Conservation (phyloP, 2,329 filamentous ascomycete genomes). For the Ophiostoma triangulosporum region DNA sequence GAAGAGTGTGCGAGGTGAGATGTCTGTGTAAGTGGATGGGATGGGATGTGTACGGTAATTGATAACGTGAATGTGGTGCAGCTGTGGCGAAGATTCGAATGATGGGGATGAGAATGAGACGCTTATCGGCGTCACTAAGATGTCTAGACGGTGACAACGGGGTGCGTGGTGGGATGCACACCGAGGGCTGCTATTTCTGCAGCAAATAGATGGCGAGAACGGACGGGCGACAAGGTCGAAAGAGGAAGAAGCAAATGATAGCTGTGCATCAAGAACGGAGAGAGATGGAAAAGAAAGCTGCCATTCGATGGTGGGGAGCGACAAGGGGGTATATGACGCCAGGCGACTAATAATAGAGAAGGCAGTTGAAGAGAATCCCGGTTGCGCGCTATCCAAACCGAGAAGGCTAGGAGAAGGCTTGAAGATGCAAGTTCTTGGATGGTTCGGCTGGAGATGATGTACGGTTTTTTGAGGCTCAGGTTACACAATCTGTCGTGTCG, state of each 20-base stretch:
- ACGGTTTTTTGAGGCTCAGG: neutral
- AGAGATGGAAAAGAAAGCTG: conserved; percentile 6
- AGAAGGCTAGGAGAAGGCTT: neutral
- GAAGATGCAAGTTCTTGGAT: conserved; percentile 8
- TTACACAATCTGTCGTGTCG: neutral
- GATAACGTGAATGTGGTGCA: neutral
- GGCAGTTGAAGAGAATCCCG: neutral
- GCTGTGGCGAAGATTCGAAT: conserved; percentile 15
- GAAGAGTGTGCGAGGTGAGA: conserved; percentile 4
- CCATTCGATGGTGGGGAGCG: conserved; percentile 1
- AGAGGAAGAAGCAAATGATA: conserved; percentile 6
- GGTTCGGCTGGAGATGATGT: neutral
- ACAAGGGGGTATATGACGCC: conserved; percentile 1
- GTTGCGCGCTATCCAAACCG: neutral
- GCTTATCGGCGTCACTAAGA: conserved; percentile 43
- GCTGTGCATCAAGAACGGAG: conserved; percentile 6
- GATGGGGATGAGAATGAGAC: conserved; percentile 40
- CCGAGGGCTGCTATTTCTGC: conserved; percentile 3
- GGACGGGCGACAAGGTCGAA: neutral
- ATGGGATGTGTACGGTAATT: neutral
- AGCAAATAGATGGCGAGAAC: neutral
- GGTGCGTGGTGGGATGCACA: neutral
- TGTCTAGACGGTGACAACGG: conserved; percentile 8
- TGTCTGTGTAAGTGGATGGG: neutral
- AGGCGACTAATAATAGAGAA: neutral